Conservation (phyloP, 768 basidiomycete genomes). For the Podaxis carcinomalis region DNA sequence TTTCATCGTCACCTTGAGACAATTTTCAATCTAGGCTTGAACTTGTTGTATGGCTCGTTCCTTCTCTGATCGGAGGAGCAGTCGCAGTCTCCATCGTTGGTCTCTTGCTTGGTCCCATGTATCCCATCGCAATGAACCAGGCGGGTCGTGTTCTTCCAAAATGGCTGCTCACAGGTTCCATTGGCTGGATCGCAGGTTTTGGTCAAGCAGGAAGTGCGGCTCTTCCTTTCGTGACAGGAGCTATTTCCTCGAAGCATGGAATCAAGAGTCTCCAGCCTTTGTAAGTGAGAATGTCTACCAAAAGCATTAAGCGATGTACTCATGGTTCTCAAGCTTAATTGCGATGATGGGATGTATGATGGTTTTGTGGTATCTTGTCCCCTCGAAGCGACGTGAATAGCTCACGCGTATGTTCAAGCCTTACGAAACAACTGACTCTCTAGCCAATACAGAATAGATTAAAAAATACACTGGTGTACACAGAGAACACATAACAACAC, state of each 20-base stretch:
- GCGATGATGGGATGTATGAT: constrained; percentile 59
- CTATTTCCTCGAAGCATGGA: constrained; percentile 57
- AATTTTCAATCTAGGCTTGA: constrained; percentile 42
- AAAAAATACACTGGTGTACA: constrained; percentile 13
- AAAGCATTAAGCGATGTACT: background rate
- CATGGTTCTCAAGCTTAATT: constrained; percentile 36
- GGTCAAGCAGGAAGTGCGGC: constrained; percentile 72
- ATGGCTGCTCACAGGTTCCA: constrained; percentile 60
- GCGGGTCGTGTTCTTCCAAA: constrained; percentile 63
- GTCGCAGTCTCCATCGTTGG: constrained; percentile 64
- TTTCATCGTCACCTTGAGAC: background rate
- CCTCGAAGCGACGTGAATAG: constrained; percentile 14
- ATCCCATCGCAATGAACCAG: constrained; percentile 71
- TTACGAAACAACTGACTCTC: background rate
- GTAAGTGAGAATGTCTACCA: constrained; percentile 31
- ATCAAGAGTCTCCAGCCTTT: constrained; percentile 60
- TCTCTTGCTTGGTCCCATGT: constrained; percentile 70
- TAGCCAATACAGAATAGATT: constrained; percentile 4
- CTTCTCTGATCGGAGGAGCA: constrained; percentile 59
- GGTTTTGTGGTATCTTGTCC: constrained; percentile 52
- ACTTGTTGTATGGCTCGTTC: constrained; percentile 65
- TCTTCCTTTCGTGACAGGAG: constrained; percentile 70
- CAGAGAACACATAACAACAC: background rate
- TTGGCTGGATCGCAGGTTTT: constrained; percentile 66
- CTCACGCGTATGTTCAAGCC: background rate